Evolutionary conservation across 2,329 filamentous ascomycete species (phyloP).

Genomic region (Beauveria medogensis): DNA sequence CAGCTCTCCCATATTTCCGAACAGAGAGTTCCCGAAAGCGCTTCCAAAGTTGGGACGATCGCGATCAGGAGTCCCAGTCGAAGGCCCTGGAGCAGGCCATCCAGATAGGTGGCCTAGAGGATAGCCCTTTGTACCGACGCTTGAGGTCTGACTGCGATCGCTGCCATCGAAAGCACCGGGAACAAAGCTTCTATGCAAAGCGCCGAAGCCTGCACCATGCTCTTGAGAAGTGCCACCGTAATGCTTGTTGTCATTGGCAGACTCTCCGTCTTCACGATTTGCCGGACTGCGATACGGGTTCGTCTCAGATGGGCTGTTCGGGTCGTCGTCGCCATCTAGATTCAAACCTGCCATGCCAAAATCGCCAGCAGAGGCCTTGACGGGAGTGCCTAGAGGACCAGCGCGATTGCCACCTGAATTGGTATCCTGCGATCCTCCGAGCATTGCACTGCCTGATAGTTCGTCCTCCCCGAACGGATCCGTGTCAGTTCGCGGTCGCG

Average conservation of each 20-base stretch:
- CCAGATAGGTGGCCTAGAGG: conserved; percentile 55
- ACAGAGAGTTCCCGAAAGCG: conserved; percentile 72
- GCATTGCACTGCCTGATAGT: conserved; percentile 60
- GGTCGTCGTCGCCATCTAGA: conserved; percentile 55
- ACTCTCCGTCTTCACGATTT: conserved; percentile 53
- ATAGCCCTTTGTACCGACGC: conserved; percentile 71
- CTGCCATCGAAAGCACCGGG: conserved; percentile 56
- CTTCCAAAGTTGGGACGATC: conserved; percentile 47
- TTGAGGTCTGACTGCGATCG: conserved; percentile 89
- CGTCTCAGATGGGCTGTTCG: conserved; percentile 85
- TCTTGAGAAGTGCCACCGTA: conserved; percentile 35
- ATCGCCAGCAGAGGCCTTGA: conserved; percentile 47
- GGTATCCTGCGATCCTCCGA: conserved; percentile 68
- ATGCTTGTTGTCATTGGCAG: conserved; percentile 37
- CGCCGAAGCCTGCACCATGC: conserved; percentile 43
- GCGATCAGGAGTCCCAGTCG: conserved; percentile 60
- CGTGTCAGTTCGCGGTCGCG: conserved; percentile 60
- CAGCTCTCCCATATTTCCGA: conserved; percentile 68
- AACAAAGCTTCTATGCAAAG: conserved; percentile 43
- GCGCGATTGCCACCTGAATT: conserved; percentile 35
- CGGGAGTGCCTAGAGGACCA: conserved; percentile 43
- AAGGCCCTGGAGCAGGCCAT: conserved; percentile 50
- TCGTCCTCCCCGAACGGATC: conserved; percentile 67
- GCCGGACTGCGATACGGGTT: conserved; percentile 93
- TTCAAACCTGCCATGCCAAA: conserved; percentile 56